These are phyloP conservation scores for Polyplosphaeria fusca DNA, from an alignment of 495 filamentous ascomycete genomes.

Conservation along the genomic window DNA sequence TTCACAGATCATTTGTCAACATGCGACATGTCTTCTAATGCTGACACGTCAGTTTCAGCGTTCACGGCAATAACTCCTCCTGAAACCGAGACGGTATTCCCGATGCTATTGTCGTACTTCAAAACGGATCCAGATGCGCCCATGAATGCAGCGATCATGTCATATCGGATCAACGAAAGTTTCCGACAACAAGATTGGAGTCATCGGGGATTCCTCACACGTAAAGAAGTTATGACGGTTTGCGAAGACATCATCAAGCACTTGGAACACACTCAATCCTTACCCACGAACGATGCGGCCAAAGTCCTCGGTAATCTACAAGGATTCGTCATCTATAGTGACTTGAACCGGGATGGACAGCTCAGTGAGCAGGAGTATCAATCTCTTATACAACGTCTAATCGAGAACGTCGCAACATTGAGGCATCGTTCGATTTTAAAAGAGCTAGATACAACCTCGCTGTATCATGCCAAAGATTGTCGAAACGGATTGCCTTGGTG, in stretches of 20 bases:
- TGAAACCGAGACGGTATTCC: background rate
- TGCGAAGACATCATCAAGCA: background rate
- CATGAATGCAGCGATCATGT: background rate
- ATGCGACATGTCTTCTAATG: background rate
- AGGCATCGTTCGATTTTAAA: background rate
- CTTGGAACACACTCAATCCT: background rate
- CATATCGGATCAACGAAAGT: background rate
- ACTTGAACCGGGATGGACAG: background rate
- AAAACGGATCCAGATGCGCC: background rate
- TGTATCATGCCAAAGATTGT: background rate
- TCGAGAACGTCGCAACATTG: background rate
- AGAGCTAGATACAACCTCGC: background rate
- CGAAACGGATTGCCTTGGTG: background rate
- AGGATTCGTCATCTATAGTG: background rate
- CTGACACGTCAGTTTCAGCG: background rate
- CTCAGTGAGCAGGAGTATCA: background rate
- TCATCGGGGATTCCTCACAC: background rate
- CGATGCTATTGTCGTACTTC: background rate
- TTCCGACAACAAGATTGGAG: background rate
- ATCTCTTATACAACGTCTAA: background rate
- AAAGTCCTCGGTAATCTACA: background rate
- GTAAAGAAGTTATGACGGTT: background rate
- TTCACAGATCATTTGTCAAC: background rate
- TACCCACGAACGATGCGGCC: background rate
- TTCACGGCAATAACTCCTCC: background rate